A percentile compares a stretch with the other conserved stretches of the same genome.
Evolutionary conservation across 202 grass and related monocot genomes (phyloP).

Genomic region (Setaria italica): DNA sequence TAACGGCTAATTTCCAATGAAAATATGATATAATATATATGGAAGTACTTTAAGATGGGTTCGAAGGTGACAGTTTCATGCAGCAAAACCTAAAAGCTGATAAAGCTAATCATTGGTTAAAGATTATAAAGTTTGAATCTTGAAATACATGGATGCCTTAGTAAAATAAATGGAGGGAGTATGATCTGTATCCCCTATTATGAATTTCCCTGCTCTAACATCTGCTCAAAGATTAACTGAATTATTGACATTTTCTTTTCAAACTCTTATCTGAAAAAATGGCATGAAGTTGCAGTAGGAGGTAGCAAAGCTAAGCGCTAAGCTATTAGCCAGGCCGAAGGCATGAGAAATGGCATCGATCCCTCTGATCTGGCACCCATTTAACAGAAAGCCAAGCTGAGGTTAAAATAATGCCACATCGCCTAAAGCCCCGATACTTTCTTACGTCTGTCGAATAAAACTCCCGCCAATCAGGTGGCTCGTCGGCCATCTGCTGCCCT

Average conservation of each 20-base stretch:
- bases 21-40: not conserved
- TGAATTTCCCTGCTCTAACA: not conserved
- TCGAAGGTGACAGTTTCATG: not conserved
- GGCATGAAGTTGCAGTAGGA: not conserved
- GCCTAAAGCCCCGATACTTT: slow-evolving; percentile 44
- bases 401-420: slow-evolving; percentile 31
- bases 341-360: slow-evolving; percentile 28
- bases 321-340: not conserved
- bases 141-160: not conserved
- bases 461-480: slow-evolving; percentile 26
- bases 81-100: not conserved
- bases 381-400: slow-evolving; percentile 42
- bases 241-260: not conserved
- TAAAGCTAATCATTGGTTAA: not conserved
- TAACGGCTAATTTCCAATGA: not conserved
- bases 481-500: slow-evolving; percentile 7
- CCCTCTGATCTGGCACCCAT: slow-evolving; percentile 41
- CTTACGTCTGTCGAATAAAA: slow-evolving; percentile 54
- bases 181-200: not conserved
- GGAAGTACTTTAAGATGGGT: not conserved
- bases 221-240: not conserved
- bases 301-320: not conserved
- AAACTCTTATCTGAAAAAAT: not conserved
- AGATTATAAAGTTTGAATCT: not conserved
- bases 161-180: not conserved